Conservation (phyloP, 2,329 filamentous ascomycete genomes). For the Fusarium sp. region DNA sequence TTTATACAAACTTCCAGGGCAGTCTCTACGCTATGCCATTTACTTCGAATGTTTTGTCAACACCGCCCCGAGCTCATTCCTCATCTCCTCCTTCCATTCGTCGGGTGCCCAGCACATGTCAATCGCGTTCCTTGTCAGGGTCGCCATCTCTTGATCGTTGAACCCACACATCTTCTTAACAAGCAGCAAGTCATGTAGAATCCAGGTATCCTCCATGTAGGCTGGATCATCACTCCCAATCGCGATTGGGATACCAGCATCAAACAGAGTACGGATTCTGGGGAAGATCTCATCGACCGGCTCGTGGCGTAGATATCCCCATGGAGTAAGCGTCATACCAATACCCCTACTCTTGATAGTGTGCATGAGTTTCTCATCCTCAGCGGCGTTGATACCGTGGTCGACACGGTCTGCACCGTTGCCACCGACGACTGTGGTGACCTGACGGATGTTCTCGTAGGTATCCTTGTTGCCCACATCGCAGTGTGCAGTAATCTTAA, state of each 20-base stretch:
- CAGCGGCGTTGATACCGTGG: slow-evolving; percentile 77
- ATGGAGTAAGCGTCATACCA: slow-evolving; percentile 78
- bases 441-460: slow-evolving; percentile 65
- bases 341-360: slow-evolving; percentile 69
- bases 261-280: slow-evolving; percentile 65
- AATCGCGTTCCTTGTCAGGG: slow-evolving; percentile 59
- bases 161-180: slow-evolving; percentile 48
- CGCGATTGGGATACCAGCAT: slow-evolving; percentile 74
- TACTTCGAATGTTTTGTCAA: neutral
- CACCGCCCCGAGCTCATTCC: slow-evolving; percentile 3
- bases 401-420: slow-evolving; percentile 77
- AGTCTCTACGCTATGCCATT: neutral
- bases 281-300: slow-evolving; percentile 65
- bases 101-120: slow-evolving; percentile 62
- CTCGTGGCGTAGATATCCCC: slow-evolving; percentile 42
- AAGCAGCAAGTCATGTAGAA: slow-evolving; percentile 56
- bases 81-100: neutral
- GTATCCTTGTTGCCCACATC: slow-evolving; percentile 66
- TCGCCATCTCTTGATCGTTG: slow-evolving; percentile 57
- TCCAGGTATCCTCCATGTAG: slow-evolving; percentile 75
- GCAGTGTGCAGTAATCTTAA: slow-evolving; percentile 66
- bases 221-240: slow-evolving; percentile 82
- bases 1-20: no score
- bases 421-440: slow-evolving; percentile 66
- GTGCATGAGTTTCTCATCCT: slow-evolving; percentile 71